phyloP scores from a whole-genome alignment of 2,329 filamentous ascomycete genomes.

The Clarireedia homoeocarpa region DNA sequence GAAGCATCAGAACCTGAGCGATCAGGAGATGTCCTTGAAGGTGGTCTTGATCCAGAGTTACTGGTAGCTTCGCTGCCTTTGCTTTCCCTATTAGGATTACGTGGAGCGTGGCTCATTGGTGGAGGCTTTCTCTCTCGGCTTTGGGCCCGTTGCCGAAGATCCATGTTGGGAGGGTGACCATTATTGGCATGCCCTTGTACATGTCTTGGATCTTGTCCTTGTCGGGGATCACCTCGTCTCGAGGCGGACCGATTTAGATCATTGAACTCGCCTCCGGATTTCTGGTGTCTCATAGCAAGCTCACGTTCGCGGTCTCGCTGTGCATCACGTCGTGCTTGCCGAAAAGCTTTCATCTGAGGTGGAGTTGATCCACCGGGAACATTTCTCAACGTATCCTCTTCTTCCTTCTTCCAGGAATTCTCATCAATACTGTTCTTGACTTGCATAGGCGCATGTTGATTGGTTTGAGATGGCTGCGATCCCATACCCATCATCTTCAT shows the following conservation, averaged over 20 bases:
- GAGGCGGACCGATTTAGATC: slow-evolving; percentile 14
- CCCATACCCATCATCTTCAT: slow-evolving; percentile 55
- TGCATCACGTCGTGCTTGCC: slow-evolving; percentile 26
- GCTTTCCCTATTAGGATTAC: slow-evolving; percentile 11
- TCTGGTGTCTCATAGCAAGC: slow-evolving; percentile 21
- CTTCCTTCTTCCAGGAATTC: slow-evolving; percentile 20
- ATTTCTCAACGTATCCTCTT: slow-evolving; percentile 19
- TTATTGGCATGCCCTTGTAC: slow-evolving; percentile 15
- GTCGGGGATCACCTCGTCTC: not conserved
- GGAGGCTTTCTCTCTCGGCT: slow-evolving; percentile 24
- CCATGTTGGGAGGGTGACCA: slow-evolving; percentile 17
- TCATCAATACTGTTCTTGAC: slow-evolving; percentile 29
- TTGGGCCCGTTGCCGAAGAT: slow-evolving; percentile 17
- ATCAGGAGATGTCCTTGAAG: slow-evolving; percentile 23
- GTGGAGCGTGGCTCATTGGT: slow-evolving; percentile 16
- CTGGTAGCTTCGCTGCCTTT: slow-evolving; percentile 14
- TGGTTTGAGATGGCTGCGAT: slow-evolving; percentile 20
- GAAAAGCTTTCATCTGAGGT: slow-evolving; percentile 24
- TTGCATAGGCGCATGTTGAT: slow-evolving; percentile 31
- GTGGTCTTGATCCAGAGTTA: slow-evolving; percentile 22
- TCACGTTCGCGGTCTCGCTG: slow-evolving; percentile 28
- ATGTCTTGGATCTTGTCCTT: slow-evolving; percentile 12
- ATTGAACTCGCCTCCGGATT: slow-evolving; percentile 10
- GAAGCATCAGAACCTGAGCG: slow-evolving; percentile 27
- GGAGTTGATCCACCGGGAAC: slow-evolving; percentile 11